Percentiles rank a stretch among this genome's conserved stretches.
These are phyloP conservation scores for Chrysoporthe puriensis DNA, from an alignment of 2,329 filamentous ascomycete genomes.

Conservation along the genomic window DNA sequence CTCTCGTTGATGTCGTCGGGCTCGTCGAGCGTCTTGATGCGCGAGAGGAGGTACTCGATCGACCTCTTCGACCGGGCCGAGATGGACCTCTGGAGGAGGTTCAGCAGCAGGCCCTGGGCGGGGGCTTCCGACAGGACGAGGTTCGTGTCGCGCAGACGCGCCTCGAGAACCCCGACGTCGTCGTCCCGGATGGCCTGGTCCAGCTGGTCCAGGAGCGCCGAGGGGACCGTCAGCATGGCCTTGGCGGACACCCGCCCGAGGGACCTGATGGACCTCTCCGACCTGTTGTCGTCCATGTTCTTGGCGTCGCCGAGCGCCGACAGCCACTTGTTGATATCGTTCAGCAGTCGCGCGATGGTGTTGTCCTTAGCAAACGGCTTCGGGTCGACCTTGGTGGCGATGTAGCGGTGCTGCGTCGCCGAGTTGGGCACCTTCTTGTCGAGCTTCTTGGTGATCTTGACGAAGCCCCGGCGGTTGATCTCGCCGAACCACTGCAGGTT, in stretches of 20 bases:
- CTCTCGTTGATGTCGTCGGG: conserved; percentile 91
- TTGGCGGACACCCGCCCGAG: conserved; percentile 77
- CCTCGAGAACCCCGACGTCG: conserved; percentile 59
- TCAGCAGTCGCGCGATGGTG: conserved; percentile 51
- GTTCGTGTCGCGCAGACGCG: conserved; percentile 62
- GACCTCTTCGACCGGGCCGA: conserved; percentile 69
- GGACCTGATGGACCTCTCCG: conserved; percentile 74
- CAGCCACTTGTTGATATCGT: conserved; percentile 87
- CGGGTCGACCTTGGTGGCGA: conserved; percentile 88
- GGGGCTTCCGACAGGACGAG: conserved; percentile 55
- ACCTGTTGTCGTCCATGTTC: conserved; percentile 73
- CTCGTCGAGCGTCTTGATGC: conserved; percentile 76
- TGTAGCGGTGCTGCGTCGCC: conserved; percentile 80
- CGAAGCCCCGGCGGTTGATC: conserved; percentile 91
- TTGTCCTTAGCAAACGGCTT: conserved; percentile 81
- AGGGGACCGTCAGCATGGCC: conserved; percentile 72
- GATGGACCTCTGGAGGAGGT: conserved; percentile 78
- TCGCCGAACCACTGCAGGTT: conserved; percentile 98
- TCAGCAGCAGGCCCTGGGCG: conserved; percentile 72
- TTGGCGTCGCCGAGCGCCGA: conserved; percentile 79
- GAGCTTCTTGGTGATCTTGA: conserved; percentile 98
- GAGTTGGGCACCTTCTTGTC: conserved; percentile 88
- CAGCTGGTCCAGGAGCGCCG: conserved; percentile 68
- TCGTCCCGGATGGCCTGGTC: conserved; percentile 75
- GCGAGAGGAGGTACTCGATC: conserved; percentile 71